Base-by-base conservation (phyloP, 2,329 filamentous ascomycete genomes). In the Talaromyces sp. region DNA sequence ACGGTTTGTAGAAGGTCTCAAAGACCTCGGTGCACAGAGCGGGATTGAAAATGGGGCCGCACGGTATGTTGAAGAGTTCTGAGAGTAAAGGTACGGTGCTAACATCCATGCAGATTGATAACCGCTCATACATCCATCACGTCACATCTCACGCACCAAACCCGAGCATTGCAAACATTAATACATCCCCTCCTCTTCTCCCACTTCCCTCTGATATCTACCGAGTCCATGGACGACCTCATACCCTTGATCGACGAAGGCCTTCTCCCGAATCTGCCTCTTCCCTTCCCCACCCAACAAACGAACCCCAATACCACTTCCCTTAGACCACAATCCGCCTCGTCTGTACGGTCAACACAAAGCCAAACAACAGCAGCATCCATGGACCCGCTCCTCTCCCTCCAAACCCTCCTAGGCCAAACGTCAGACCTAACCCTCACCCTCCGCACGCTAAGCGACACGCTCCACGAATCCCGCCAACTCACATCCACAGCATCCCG, bases 381-480 rank as follows among this genome's bases (percentile, higher is more conserved):
- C 33, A 64, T 71, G n/a, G 76, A 79, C 60, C 89, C 67, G 73
- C 85, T 90, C 70, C 83, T 84, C 70, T 91, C 90, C 10, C 80
- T 93, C 54, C 84, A 87, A 65, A 84, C 86, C 24, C 83, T 94
- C 60, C 89, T 92, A 73, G 83, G 86, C 7, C 83, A 91, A 68
- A 93, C 90, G 0, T 82, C 86, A 31, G 90, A 93, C 67, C 81
- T 94, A 33, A 86, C 94, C 9, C 86, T 92, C 72, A 91, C 92
- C 7, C 85, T 99, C 56, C 92, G 92, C 70, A 90, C 92, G 69
- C 83, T 99, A 4, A 92, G 91, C 7, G 95, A 99, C 75, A 93
- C 92, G 3, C 83, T 99, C 39, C 94, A 98, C 78, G 97, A 98
- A 89, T 93, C 90, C 37, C 89, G 92, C 13, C 94, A 98, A 78